phyloP scores from a whole-genome alignment of 208 protist species.

The Leishmania tropica region DNA sequence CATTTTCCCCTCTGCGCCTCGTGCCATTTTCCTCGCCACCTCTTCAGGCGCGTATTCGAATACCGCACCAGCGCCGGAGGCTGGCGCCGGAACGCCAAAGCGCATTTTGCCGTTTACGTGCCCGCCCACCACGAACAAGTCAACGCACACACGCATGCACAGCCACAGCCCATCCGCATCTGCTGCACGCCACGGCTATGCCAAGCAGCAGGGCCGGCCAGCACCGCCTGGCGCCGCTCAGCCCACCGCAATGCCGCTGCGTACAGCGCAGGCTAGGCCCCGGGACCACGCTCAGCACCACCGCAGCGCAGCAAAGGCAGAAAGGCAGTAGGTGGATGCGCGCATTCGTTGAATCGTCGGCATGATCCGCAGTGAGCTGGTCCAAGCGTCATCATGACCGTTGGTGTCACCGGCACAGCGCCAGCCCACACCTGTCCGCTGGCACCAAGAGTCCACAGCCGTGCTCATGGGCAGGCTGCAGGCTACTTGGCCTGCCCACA shows the following conservation, averaged over 20 bases:
- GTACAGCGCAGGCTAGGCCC: no score
- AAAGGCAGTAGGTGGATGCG: background rate
- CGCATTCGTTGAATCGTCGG: background rate
- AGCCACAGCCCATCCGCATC: no score
- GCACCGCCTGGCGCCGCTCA: no score
- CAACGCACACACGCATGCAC: no score
- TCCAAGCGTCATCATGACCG: background rate
- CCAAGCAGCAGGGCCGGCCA: no score
- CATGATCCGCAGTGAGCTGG: background rate
- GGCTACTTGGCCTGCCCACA: background rate
- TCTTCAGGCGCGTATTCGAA: background rate
- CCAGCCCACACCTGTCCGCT: background rate
- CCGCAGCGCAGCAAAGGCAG: background rate
- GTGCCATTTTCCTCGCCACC: background rate
- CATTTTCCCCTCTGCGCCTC: background rate
- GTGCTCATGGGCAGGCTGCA: background rate
- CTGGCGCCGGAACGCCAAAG: background rate
- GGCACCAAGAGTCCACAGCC: background rate
- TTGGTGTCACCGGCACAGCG: background rate
- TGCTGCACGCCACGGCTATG: no score
- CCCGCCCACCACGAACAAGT: background rate
- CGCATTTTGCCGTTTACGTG: background rate
- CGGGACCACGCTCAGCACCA: background rate
- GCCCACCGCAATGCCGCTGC: no score
- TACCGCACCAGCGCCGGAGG: background rate